Evolutionary conservation across 2,329 filamentous ascomycete species (phyloP).

Genomic region (Tolypocladium ophioglossoides): DNA sequence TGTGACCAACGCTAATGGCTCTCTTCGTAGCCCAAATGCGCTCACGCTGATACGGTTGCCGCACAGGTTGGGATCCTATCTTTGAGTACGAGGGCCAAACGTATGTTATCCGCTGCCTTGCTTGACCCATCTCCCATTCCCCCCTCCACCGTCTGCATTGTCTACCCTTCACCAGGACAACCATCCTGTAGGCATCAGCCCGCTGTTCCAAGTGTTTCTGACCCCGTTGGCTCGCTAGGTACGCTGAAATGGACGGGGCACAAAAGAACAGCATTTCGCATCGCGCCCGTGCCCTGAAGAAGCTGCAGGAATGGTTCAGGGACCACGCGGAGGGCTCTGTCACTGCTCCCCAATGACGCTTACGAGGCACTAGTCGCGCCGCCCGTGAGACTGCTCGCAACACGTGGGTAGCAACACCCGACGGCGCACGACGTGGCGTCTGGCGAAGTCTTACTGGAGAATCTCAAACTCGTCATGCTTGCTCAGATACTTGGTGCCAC

Average conservation of each 20-base stretch:
- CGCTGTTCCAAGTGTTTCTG: not conserved
- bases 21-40: not conserved
- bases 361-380: not conserved
- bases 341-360: conserved; percentile 10
- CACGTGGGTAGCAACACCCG: not conserved
- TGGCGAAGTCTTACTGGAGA: conserved; percentile 44
- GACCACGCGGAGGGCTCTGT: conserved; percentile 10
- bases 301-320: conserved; percentile 73
- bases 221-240: conserved; percentile 29
- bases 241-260: conserved; percentile 87
- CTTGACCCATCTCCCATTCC: not conserved
- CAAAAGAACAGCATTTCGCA: conserved; percentile 92
- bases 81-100: conserved; percentile 92
- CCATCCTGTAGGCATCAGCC: not conserved
- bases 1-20: not conserved
- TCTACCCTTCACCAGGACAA: not conserved
- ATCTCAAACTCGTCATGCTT: conserved; percentile 72
- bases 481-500: conserved; percentile 55
- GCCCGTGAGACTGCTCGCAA: not conserved
- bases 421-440: not conserved
- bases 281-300: conserved; percentile 74
- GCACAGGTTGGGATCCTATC: conserved; percentile 82
- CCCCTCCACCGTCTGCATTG: not conserved
- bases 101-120: conserved; percentile 24
- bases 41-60: not conserved